Conservation (phyloP, 78 protist species). For the Protostelium mycophagum region DNA sequence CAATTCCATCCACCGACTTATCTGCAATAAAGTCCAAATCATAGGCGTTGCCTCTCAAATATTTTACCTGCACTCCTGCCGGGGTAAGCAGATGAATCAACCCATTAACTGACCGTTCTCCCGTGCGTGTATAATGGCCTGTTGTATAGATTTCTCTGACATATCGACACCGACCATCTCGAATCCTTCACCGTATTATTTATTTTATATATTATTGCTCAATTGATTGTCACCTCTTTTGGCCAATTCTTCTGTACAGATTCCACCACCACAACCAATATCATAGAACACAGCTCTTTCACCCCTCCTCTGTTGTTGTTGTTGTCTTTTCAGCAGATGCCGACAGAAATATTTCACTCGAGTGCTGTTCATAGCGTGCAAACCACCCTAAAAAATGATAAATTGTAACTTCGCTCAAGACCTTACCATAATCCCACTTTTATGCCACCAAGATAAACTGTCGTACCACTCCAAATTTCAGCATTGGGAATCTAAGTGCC, state of each 20-base stretch:
- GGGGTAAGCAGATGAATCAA: neutral
- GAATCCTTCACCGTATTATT: neutral
- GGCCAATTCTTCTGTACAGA: neutral
- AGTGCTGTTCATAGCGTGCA: neutral
- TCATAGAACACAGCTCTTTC: neutral
- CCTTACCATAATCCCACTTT: neutral
- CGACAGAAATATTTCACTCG: neutral
- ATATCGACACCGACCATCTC: neutral
- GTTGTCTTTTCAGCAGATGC: neutral
- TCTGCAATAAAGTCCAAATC: neutral
- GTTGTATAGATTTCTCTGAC: neutral
- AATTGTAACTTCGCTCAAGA: neutral
- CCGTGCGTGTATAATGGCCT: neutral
- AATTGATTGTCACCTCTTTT: neutral
- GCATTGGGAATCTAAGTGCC: neutral
- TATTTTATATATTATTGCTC: too few species aligned
- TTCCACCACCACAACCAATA: neutral
- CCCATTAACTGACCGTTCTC: neutral
- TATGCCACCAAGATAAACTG: neutral
- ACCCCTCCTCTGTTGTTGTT: neutral
- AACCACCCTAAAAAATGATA: neutral
- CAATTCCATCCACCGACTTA: neutral
- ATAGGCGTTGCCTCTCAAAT: neutral
- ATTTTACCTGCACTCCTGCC: neutral
- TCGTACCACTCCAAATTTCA: neutral